Conservation (phyloP, 2,329 filamentous ascomycete genomes). For the Penicillium freii region DNA sequence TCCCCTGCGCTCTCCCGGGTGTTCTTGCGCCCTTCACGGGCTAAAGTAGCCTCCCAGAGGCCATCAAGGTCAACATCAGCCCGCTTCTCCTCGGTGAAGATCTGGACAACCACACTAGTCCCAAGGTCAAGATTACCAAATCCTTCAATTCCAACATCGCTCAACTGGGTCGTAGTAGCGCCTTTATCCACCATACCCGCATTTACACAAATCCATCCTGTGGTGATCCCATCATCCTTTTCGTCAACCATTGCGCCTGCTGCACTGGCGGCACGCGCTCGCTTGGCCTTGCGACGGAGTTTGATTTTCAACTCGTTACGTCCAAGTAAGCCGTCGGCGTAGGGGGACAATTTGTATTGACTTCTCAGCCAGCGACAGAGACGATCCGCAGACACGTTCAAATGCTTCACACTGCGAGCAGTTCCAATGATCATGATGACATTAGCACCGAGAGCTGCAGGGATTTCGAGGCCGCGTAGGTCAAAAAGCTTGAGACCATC, state of each 20-base stretch:
- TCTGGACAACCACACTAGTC: conserved; percentile 66
- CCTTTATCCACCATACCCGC: conserved; percentile 66
- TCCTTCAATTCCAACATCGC: conserved; percentile 59
- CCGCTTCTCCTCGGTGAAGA: conserved; percentile 69
- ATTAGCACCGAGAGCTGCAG: conserved; percentile 81
- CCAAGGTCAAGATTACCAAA: conserved; percentile 64
- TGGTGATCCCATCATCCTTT: conserved; percentile 82
- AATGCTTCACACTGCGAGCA: conserved; percentile 85
- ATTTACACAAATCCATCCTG: conserved; percentile 95
- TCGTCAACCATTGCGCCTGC: conserved; percentile 57
- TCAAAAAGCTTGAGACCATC: conserved; percentile 80
- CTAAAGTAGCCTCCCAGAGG: conserved; percentile 56
- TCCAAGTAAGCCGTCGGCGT: conserved; percentile 84
- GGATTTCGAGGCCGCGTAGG: conserved; percentile 77
- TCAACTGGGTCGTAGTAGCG: conserved; percentile 28
- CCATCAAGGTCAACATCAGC: conserved; percentile 65
- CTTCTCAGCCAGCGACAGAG: conserved; percentile 80
- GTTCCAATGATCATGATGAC: conserved; percentile 92
- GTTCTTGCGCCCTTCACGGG: conserved; percentile 40
- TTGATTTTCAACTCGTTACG: conserved; percentile 90
- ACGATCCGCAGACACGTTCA: conserved; percentile 88
- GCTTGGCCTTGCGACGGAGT: conserved; percentile 73
- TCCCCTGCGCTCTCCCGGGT: conserved; percentile 30
- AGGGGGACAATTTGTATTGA: conserved; percentile 68
- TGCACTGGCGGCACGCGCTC: conserved; percentile 75